Base-by-base conservation (phyloP, 495 filamentous ascomycete species). In the Neurospora hispaniola region DNA sequence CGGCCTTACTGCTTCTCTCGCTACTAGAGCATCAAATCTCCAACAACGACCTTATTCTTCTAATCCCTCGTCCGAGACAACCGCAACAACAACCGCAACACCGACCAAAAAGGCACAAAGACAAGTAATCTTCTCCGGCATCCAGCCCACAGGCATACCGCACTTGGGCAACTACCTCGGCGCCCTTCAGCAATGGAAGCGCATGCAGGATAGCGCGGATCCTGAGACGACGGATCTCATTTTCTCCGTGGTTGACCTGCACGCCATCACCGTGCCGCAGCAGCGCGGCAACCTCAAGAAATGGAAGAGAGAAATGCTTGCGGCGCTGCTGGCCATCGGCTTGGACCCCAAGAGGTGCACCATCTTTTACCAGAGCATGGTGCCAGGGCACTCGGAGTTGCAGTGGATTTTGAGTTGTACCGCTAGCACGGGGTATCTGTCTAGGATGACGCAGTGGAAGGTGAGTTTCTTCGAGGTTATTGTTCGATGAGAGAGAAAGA, bases 391-490 rank as follows among this genome's bases (percentile, higher is more conserved):
- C 83, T 80, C 90, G 6, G 94, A 98, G 81, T 84, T 99, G 74
- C 95, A 96, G 89, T 99, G 96, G 96, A 96, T 98, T 73, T 81
- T 99, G 71, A 94, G 93, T 76, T 97, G 94, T 71, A 90, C 91
- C 44, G 93, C 96, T 40, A 92, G 90, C 5, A 94, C 92, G 83
- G 96, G 96, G 14, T 94, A 96, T 80, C 84, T 99, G 41, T 90
- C 89, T 4, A 87, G 96, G 12, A 99, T 99, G 96, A 98, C 96
- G 48, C 95, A 98, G 82, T 98, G 94, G 94, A 99, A 98, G 88
- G 93, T 94, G 71, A 76, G 84, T 79, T n/a, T 31, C 2, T 12
- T 12, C 9, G n/a, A 11, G 40, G 9, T 41, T 11, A 42, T 42
- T 42, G 12, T 42, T 42, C 40, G 20, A 31, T 38, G 35, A 38